These are phyloP conservation scores for Globisporangium iwayamae DNA, from an alignment of 352 stramenopile species.

Conservation along the genomic window DNA sequence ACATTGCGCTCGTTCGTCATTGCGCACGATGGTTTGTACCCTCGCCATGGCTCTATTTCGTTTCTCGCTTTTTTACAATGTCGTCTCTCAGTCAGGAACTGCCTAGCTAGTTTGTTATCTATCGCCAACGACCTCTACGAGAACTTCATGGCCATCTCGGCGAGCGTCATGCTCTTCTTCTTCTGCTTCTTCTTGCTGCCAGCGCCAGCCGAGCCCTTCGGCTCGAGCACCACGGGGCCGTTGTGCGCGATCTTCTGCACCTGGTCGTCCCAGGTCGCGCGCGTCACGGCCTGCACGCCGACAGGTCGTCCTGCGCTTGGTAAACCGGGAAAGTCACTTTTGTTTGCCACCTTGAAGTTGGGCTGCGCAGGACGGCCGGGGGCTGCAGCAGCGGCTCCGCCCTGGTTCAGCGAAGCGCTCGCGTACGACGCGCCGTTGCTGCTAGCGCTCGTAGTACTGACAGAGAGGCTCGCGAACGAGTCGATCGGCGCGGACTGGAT, in stretches of 20 bases:
- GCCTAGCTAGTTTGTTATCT: background rate
- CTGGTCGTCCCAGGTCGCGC: slow-evolving; percentile 81
- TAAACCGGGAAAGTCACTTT: slow-evolving; percentile 78
- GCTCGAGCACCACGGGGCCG: slow-evolving; percentile 22
- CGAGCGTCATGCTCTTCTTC: slow-evolving; percentile 81
- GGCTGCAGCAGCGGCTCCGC: slow-evolving; percentile 14
- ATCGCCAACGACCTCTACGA: slow-evolving; percentile 29
- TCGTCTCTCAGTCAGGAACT: background rate
- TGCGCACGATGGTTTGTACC: background rate
- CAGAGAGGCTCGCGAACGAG: slow-evolving; percentile 43
- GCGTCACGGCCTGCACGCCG: slow-evolving; percentile 69
- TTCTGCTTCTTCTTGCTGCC: slow-evolving; percentile 71
- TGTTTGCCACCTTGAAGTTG: slow-evolving; percentile 27
- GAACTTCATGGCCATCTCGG: slow-evolving; percentile 81
- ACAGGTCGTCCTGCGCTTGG: slow-evolving; percentile 50
- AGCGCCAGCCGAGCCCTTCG: slow-evolving; percentile 8
- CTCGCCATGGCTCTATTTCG: background rate
- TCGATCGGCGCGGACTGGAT: slow-evolving; percentile 53
- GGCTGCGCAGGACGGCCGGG: slow-evolving; percentile 14
- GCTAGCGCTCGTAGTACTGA: slow-evolving; percentile 16
- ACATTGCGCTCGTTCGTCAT: background rate
- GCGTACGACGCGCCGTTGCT: slow-evolving; percentile 31
- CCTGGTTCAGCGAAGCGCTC: slow-evolving; percentile 29
- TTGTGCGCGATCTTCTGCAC: slow-evolving; percentile 72
- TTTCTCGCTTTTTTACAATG: background rate